Conservation (phyloP, 495 filamentous ascomycete genomes). For the Hyaloscypha bicolor region DNA sequence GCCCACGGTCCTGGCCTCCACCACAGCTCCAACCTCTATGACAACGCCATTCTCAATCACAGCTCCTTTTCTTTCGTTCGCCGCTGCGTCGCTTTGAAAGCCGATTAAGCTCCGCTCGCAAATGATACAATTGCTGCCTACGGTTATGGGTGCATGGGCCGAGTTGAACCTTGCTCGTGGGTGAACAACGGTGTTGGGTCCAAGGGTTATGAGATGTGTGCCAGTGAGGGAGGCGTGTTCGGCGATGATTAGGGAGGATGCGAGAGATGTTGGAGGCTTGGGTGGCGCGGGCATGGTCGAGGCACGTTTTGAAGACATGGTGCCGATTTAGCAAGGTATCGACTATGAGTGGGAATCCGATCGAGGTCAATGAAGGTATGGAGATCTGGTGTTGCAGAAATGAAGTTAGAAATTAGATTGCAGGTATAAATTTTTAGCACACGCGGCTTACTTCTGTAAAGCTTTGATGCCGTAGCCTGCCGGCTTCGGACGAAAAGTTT, state of each 20-base stretch:
- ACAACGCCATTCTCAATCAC: slow-evolving; percentile 58
- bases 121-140: slow-evolving; percentile 76
- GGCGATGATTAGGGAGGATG: slow-evolving; percentile 70
- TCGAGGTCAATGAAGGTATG: not conserved
- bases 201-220: slow-evolving; percentile 69
- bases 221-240: slow-evolving; percentile 76
- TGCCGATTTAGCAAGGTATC: not conserved
- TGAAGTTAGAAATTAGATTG: no score
- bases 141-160: slow-evolving; percentile 65
- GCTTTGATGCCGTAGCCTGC: not conserved
- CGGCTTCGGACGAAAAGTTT: not conserved
- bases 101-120: slow-evolving; percentile 71
- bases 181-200: slow-evolving; percentile 75
- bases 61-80: slow-evolving; percentile 37
- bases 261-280: slow-evolving; percentile 70
- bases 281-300: slow-evolving; percentile 51
- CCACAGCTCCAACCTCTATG: slow-evolving; percentile 60
- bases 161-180: slow-evolving; percentile 74
- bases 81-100: slow-evolving; percentile 34
- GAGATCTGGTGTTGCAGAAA: not conserved
- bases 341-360: not conserved
- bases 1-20: slow-evolving; percentile 64
- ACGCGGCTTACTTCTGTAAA: no score
- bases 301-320: slow-evolving; percentile 48
- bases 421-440: no score